A percentile compares a stretch with the other conserved stretches of the same genome.
Evolutionary conservation across 2,329 filamentous ascomycete species (phyloP).

Genomic region (Neurospora sp.): DNA sequence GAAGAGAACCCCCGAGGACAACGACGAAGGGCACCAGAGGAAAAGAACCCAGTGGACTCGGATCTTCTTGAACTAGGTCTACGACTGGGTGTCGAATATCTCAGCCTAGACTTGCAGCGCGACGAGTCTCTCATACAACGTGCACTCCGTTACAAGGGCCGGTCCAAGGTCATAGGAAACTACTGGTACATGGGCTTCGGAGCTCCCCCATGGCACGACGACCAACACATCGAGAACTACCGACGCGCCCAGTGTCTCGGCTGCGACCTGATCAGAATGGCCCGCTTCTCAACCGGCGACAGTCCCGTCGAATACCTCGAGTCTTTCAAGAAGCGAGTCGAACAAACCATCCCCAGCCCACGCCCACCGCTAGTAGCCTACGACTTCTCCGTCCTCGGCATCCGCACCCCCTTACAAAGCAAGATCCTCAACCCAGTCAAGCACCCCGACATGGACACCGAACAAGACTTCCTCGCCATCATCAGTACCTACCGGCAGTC

Average conservation of each 20-base stretch:
- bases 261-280: constrained; percentile 53
- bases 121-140: constrained; percentile 37
- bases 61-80: constrained; percentile 53
- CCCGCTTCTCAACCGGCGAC: constrained; percentile 46
- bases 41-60: constrained; percentile 37
- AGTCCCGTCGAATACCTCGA: constrained; percentile 39
- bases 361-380: constrained; percentile 39
- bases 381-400: constrained; percentile 35
- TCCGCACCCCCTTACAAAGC: constrained; percentile 29
- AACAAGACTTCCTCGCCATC: constrained; percentile 33
- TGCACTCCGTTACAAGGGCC: constrained; percentile 42
- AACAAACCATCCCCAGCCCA: constrained; percentile 30
- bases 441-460: constrained; percentile 31
- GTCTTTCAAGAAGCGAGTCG: constrained; percentile 38
- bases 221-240: constrained; percentile 42
- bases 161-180: constrained; percentile 52
- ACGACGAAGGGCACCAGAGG: constrained; percentile 26
- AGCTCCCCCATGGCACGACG: constrained; percentile 44
- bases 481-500: constrained; percentile 46
- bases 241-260: constrained; percentile 43
- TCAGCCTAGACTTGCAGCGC: constrained; percentile 52
- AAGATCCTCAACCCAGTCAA: constrained; percentile 45
- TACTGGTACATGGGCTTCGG: constrained; percentile 36
- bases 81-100: constrained; percentile 55
- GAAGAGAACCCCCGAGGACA: constrained; percentile 38